Evolutionary conservation across 331 rosid species (phyloP), one percentile per base, ranked within the genome.

Genomic region (Rosa hybrid): DNA sequence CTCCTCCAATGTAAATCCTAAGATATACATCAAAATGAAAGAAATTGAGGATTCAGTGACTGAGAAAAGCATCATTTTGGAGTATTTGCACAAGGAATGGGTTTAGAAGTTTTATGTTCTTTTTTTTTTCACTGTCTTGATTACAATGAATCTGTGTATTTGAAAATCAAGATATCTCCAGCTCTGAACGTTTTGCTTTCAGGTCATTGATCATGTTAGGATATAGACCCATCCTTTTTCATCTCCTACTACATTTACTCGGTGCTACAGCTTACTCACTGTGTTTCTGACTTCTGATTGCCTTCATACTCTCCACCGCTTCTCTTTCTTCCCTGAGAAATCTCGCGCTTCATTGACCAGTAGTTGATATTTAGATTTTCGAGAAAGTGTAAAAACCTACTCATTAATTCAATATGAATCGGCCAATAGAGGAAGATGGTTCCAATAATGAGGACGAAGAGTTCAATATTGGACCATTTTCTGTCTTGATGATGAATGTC

Each of bases 401-500:
- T 11, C 7, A 3, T 38, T 54, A 56, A 8, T 45, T 81, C 54
- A 68, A 30, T 50, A 81, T 81, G 84, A 81, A 92, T 79, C 90
- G 86, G 34, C 92, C 92, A 72, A 82, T 88, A 94, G 98, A 92
- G 81, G 98, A 92, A 89, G 97, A 94, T 65, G 98, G 60, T 6
- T 49, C 0, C 45, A 95, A 93, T 89, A 91, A 84, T 46, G 96
- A 93, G 84, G 99, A 95, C 56, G 99, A 93, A 78, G 99, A 94
- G 39, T 94, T 94, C 75, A 94, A 90, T 78, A 92, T 94, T 3
- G 97, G 97, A 8, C 98, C 93, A n/a, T 91, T 94, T 1, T 95
- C 98, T 74, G 93, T 93, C 48, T 92, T 91, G 27, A 91, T 91
- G 97, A 92, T 95, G 98, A 95, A 96, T 81, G 98, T 92, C 13